These are phyloP conservation scores for Marasmius tenuissimus DNA, from an alignment of 1,284 basidiomycete genomes.

Conservation along the genomic window DNA sequence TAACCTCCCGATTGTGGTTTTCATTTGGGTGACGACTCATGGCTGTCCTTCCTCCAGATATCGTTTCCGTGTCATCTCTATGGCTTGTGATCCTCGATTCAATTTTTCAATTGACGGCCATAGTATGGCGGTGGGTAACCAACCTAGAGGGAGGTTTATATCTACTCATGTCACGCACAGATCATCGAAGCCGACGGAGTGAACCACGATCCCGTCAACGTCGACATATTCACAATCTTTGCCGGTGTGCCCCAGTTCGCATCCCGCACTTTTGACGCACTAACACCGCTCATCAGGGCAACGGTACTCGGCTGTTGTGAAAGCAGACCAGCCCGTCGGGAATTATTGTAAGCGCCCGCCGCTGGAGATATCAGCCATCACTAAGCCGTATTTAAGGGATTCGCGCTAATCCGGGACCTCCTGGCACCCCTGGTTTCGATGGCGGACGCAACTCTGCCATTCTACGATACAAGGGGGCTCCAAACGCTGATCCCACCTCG, in stretches of 20 bases:
- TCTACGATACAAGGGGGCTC: not conserved
- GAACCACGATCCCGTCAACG: conserved; percentile 24
- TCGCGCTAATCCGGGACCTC: conserved; percentile 10
- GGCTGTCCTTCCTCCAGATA: conserved; percentile 15
- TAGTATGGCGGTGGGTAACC: conserved; percentile 20
- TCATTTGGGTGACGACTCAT: no score
- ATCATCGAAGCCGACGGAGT: conserved; percentile 35
- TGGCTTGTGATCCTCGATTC: conserved; percentile 27
- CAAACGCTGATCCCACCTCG: not conserved
- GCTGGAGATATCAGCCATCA: no score
- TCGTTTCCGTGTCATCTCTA: conserved; percentile 28
- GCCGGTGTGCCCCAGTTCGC: not conserved
- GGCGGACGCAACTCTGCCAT: not conserved
- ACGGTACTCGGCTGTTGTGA: conserved; percentile 29
- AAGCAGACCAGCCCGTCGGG: conserved; percentile 19
- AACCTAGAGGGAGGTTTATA: no score
- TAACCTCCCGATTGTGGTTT: no score
- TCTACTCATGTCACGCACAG: no score
- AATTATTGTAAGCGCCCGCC: conserved; percentile 21
- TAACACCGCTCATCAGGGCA: conserved; percentile 12
- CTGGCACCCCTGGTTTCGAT: not conserved
- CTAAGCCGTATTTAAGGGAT: conserved; percentile 14
- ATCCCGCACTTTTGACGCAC: no score
- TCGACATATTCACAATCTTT: conserved; percentile 23
- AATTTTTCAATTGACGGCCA: conserved; percentile 32